phyloP scores from a whole-genome alignment of 139 green algal genomes.

The Coelastrella sp. region DNA sequence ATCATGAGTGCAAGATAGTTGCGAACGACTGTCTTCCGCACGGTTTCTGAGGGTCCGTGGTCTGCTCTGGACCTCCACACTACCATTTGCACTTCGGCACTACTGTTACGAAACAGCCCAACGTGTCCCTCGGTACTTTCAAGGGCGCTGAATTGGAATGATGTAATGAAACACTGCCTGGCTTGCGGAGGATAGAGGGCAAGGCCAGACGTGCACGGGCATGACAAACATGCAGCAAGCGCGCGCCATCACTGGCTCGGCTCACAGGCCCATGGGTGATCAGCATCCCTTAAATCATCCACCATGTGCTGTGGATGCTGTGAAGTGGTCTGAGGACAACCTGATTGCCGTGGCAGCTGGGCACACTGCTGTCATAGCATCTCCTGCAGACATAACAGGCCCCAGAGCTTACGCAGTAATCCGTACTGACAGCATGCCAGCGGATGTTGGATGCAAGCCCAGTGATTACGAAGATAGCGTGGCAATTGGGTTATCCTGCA shows the following conservation, averaged over 20 bases:
- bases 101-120: too few relatives aligned
- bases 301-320: conserved; percentile 28
- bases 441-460: conserved; percentile 30
- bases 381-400: conserved; percentile 55
- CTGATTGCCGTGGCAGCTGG: conserved; percentile 61
- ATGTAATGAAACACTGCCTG: too few relatives aligned
- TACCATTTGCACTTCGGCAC: neutral
- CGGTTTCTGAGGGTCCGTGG: neutral
- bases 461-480: conserved; percentile 37
- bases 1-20: too few relatives aligned
- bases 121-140: too few relatives aligned
- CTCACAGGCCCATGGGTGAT: conserved; percentile 20
- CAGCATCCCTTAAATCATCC: conserved; percentile 23
- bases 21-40: neutral
- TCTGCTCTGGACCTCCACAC: neutral
- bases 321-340: conserved; percentile 68
- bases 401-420: conserved; percentile 51
- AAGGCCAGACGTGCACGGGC: too few relatives aligned
- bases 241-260: neutral
- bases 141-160: too few relatives aligned
- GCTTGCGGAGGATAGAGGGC: too few relatives aligned
- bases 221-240: neutral
- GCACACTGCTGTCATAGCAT: conserved; percentile 47
- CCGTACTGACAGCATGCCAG: neutral
- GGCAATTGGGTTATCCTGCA: conserved; percentile 29